Evolutionary conservation across 805 yeast genomes (phyloP), one percentile per base, ranked within the genome.

Genomic region (Debaryomyces castellii): DNA sequence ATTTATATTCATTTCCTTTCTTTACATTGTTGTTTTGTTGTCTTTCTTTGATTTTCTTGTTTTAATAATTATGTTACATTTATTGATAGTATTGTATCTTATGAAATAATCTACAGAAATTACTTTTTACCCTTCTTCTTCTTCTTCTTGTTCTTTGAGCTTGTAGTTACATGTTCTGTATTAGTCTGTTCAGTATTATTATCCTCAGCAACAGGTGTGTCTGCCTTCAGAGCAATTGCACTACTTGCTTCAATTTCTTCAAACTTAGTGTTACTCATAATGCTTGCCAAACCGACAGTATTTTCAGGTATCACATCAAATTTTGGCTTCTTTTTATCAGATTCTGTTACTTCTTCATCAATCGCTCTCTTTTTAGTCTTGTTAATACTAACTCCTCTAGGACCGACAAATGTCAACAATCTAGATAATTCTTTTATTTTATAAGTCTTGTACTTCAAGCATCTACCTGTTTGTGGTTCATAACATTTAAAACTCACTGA

Each of bases 341-440:
- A 35, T 5, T 48, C 52, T 28, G 40, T 44, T 12, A 18, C 49
- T 14, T 48, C 50, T 7, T 50, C 53, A 8, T 39, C 37, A 21
- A 16, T 16, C 14, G 32, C 18, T 24, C 28, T 44, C 46, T 45
- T 51, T 53, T 41, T 58, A 55, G 39, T 20, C 10, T 32, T 39
- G 8, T 46, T 33, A 9, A 70, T 59, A 38, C 67, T 68, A 41
- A 83, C 85, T 3, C 83, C 83, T 44, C 74, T 69, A 4, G 90
- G 90, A 0, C 96, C 96, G 40, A 89, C 58, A 5, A 87, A 85
- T 40, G 87, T 78, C 60, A 87, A 67, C 18, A 89, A 59, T 52
- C 91, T 77, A 20, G 88, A 81, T 38, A 90, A 77, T 62, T 89
- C 96, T 60, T 89, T 88, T 40, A 76, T 66, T 52, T 84, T 83